Conservation (phyloP, 2,329 filamentous ascomycete species). For the Scortechinia acanthostroma region DNA sequence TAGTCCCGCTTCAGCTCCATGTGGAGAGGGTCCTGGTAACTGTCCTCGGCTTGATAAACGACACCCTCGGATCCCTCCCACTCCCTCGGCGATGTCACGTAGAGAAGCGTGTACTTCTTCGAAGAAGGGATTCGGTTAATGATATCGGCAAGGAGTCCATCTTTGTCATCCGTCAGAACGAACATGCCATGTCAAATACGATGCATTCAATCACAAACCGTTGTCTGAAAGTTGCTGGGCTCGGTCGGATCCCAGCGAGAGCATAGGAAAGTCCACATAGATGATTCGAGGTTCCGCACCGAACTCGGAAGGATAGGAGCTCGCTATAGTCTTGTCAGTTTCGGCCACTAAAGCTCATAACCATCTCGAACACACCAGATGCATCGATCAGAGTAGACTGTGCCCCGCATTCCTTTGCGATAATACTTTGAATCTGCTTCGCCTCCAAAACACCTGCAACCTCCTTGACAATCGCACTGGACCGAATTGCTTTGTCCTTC, state of each 20-base stretch:
- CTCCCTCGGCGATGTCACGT: not conserved
- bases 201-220: not conserved
- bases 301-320: not conserved
- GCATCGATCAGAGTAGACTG: not conserved
- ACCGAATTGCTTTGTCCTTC: slow-evolving; percentile 1
- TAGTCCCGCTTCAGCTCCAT: slow-evolving; percentile 1
- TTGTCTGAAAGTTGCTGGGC: slow-evolving; percentile 2
- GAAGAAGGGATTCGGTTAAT: slow-evolving; percentile 1
- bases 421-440: not conserved
- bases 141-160: not conserved
- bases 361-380: not conserved
- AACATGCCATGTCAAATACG: too few species aligned
- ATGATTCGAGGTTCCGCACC: not conserved
- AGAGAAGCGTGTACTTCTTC: slow-evolving; percentile 2
- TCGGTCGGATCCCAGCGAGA: not conserved
- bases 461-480: not conserved
- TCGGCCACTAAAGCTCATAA: not conserved
- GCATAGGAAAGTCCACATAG: not conserved
- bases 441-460: not conserved
- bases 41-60: not conserved
- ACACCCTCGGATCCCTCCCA: not conserved
- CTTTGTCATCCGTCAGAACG: not conserved
- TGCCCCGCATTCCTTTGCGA: not conserved
- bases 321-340: not conserved
- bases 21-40: not conserved